Evolutionary conservation across 106 monocot genomes (phyloP), one percentile per base, ranked within the genome.

Genomic region (Dioscorea zingiberensis): DNA sequence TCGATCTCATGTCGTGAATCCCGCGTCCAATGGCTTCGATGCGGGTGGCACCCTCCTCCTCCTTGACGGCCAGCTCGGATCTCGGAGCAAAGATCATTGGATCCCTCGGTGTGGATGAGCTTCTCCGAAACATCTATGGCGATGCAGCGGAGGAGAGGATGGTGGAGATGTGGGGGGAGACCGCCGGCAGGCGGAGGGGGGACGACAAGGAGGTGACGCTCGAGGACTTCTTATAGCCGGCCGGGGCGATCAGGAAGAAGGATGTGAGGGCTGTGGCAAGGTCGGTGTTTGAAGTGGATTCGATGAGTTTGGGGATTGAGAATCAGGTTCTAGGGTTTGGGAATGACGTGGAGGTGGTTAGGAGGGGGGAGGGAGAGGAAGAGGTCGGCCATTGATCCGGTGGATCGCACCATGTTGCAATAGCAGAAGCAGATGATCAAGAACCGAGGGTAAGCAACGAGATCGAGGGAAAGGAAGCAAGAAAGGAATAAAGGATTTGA

Each of bases 401-500:
- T 74, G 60, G 76, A 79, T 48, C 68, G 68, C 21, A 76, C 71
- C 8, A 72, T 72, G 16, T 47, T 76, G 53, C 79, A 68, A 64
- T 72, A 63, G 55, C 79, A 84, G 75, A 84, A 70, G 72, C 75
- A 79, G 65, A 84, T 84, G 84, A 79, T 84, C 26, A 84, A 84
- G 75, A 84, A 88, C 65, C 74, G 88, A 63, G 88, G 84, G 65
- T 84, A 81, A 3, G 88, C 88, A 19, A 77, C 88, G 3, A 81
- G 84, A 63, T 88, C 88, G 1, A 77, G 88, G 8, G 88, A 84
- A 12, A 64, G 88, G 21, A 88, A 88, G 61, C 88, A 88, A 81
- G 88, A 68, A 2, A 56, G 64, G 32, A 3, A 24, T 48, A 21
- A 16, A 24, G 4, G 19, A 22, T 51, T 77, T 57, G 21, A 15